phyloP scores from a whole-genome alignment of 345 rosid genomes.

The Heritiera littoralis region DNA sequence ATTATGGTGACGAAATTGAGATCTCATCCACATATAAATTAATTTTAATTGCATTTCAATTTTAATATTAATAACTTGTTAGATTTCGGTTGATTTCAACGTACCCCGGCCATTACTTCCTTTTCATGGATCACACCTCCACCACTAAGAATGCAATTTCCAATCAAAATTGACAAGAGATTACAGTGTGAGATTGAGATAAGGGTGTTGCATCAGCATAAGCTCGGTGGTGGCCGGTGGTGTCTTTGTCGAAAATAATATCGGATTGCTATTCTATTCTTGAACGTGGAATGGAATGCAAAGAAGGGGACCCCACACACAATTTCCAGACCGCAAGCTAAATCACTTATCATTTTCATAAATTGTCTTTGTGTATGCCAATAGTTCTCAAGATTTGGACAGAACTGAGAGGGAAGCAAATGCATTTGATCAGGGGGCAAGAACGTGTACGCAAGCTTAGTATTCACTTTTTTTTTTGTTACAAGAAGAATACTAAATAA shows the following conservation, averaged over 20 bases:
- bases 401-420: background rate
- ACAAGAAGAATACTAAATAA: too few species aligned
- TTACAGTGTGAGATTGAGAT: background rate
- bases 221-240: background rate
- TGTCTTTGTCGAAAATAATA: background rate
- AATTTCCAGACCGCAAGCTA: background rate
- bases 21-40: too few species aligned
- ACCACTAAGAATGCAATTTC: conserved; percentile 6
- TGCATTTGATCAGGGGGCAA: background rate
- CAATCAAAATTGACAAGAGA: background rate
- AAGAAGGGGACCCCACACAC: background rate
- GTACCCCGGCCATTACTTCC: too few species aligned
- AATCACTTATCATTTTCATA: background rate
- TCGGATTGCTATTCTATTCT: background rate
- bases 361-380: background rate
- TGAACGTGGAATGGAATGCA: background rate
- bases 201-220: conserved; percentile 21
- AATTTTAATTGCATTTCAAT: too few species aligned
- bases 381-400: conserved; percentile 2
- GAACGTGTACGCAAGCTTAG: conserved; percentile 3
- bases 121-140: conserved; percentile 4
- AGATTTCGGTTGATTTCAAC: too few species aligned
- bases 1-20: too few species aligned
- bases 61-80: too few species aligned
- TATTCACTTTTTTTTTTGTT: too few species aligned